Evolutionary conservation across 208 protist species (phyloP), one percentile per base, ranked within the genome.

Genomic region (Wallacemonas rigidus): DNA sequence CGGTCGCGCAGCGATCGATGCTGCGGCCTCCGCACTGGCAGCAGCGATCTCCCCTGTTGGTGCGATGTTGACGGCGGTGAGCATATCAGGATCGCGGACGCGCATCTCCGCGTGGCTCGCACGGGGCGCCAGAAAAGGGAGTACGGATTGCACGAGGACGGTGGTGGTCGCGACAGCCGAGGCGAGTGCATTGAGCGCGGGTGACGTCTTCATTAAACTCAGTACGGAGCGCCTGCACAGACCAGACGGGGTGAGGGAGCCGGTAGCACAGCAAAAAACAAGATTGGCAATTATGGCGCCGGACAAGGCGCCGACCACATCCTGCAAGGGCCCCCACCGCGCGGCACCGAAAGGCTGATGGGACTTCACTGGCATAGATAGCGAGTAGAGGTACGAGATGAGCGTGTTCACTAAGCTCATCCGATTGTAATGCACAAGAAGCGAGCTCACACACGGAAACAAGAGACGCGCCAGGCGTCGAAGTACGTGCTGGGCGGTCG

Each of bases 131-230:
- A 65, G 15, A 35, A 65, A 50, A 7, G 60, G 60, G 15, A 65
- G 60, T 26, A 41, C 44, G 6, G 60, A 65, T 17, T 65, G 64
- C 43, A 58, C 4, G 3, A 14, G 26, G 58, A 14, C 74, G 71
- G 40, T 75, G 62, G 57, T 67, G 47, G 72, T 72, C 56, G 51
- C 62, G 48, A 1, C 75, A 75, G 15, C 67, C 17, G 9, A 79
- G 12, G 50, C 67, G 17, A 17, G 67, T 69, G 38, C 68, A 17
- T 39, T 65, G 11, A 65, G 60, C 9, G 43, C 40, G 0, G 60
- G 60, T 39, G 60, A 65, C 17, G 17, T n/a, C 60, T 65, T 14
- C 60, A 71, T 44, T 38, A 76, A 17, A 2, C 43, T 14, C 3
- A 47, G 2, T 48, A 51, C 39, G 41, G 53, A 51, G 41, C 45